phyloP scores from a whole-genome alignment of 495 filamentous ascomycete genomes.

The Staphylotrichum tortipilum region DNA sequence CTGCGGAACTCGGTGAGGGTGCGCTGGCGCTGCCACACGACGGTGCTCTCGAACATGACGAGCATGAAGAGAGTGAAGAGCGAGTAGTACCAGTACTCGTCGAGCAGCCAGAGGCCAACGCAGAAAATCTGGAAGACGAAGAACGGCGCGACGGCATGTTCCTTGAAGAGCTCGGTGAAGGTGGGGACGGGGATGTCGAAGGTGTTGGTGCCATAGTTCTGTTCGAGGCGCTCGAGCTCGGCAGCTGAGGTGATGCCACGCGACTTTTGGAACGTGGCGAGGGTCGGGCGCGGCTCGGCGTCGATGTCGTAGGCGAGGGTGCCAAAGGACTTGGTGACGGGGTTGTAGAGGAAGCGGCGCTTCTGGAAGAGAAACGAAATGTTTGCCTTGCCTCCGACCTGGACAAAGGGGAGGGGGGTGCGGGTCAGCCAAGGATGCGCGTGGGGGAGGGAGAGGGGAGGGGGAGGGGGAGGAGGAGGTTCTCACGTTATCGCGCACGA shows the following conservation, averaged over 20 bases:
- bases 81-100: conserved; percentile 99
- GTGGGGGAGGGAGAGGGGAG: background rate
- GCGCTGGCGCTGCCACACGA: conserved; percentile 97
- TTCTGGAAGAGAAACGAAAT: conserved; percentile 96
- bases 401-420: background rate
- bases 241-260: conserved; percentile 60
- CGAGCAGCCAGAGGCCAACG: conserved; percentile 95
- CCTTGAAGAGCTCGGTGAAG: conserved; percentile 92
- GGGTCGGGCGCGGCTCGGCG: conserved; percentile 63
- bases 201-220: conserved; percentile 93
- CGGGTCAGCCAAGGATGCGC: background rate
- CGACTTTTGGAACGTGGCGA: conserved; percentile 69
- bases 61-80: conserved; percentile 98
- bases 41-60: conserved; percentile 93
- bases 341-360: conserved; percentile 81
- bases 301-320: conserved; percentile 83
- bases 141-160: conserved; percentile 97
- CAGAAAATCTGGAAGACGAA: conserved; percentile 99
- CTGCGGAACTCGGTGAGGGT: conserved; percentile 96
- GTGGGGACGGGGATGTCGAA: conserved; percentile 97
- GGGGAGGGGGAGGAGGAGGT: background rate
- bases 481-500: conserved; percentile 63
- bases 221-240: conserved; percentile 67
- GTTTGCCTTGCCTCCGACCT: conserved; percentile 62
- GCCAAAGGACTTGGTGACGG: conserved; percentile 59